These are phyloP conservation scores for Thelonectria discophora DNA, from an alignment of 2,329 filamentous ascomycete species.

Conservation along the genomic window DNA sequence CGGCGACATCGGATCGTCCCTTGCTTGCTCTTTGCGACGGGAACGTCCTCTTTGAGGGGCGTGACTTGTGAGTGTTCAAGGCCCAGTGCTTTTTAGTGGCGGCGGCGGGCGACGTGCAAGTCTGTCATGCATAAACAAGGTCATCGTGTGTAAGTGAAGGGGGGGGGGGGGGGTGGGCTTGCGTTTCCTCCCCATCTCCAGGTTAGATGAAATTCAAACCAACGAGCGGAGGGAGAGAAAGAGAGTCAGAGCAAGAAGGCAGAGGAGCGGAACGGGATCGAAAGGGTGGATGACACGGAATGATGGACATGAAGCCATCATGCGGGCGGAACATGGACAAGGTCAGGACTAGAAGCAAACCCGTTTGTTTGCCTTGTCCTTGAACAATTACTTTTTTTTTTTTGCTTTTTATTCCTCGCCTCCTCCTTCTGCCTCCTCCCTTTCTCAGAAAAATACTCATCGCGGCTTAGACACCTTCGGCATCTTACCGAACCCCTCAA, in stretches of 20 bases:
- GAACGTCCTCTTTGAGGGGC: too few relatives aligned
- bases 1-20: not conserved
- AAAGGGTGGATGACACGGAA: conserved; percentile 24
- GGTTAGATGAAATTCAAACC: not conserved
- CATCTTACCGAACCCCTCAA: conserved; percentile 19
- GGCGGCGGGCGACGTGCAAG: conserved; percentile 29
- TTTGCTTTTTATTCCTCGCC: not conserved
- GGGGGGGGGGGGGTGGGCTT: conserved; percentile 2
- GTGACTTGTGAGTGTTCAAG: too few relatives aligned
- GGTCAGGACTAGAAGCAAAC: conserved; percentile 11
- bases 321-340: conserved; percentile 22
- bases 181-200: not conserved
- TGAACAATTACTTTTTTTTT: not conserved
- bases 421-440: not conserved
- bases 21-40: not conserved
- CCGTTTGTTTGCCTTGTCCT: not conserved
- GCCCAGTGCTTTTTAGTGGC: not conserved
- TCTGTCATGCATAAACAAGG: conserved; percentile 36
- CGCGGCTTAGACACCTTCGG: conserved; percentile 8
- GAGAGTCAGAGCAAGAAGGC: not conserved
- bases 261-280: conserved; percentile 27
- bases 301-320: conserved; percentile 27
- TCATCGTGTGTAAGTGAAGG: conserved; percentile 9
- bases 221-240: not conserved
- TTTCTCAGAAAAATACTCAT: conserved; percentile 1